Evolutionary conservation across 176 grass and related monocot genomes (phyloP).

Genomic region (Carex scoparia): DNA sequence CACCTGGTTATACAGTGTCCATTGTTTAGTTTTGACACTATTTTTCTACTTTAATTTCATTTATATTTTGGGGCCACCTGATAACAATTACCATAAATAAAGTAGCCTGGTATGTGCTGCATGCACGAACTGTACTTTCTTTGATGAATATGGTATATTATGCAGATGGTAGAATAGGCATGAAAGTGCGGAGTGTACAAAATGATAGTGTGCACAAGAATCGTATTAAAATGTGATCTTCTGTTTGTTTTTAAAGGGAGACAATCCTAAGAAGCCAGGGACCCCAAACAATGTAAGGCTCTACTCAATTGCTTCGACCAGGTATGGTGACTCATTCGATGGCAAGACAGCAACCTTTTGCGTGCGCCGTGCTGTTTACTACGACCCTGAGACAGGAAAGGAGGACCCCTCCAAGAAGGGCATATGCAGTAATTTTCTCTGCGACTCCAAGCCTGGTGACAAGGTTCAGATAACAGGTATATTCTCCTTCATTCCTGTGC

Average conservation of each 20-base stretch:
- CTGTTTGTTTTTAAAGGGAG: constrained; percentile 46
- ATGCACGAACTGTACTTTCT: background rate
- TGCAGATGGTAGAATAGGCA: background rate
- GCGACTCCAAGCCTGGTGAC: constrained; percentile 80
- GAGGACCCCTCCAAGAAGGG: constrained; percentile 86
- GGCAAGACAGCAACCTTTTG: constrained; percentile 78
- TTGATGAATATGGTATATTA: background rate
- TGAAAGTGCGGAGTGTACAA: background rate
- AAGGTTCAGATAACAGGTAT: constrained; percentile 86
- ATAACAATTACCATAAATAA: background rate
- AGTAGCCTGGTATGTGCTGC: background rate
- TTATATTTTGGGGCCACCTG: background rate
- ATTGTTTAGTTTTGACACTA: constrained; percentile 4
- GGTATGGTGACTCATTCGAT: constrained; percentile 88
- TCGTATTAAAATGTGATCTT: background rate
- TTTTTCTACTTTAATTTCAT: background rate
- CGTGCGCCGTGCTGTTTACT: constrained; percentile 80
- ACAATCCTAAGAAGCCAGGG: constrained; percentile 92
- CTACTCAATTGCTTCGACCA: constrained; percentile 93
- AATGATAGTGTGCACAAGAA: background rate
- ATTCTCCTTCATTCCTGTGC: background rate
- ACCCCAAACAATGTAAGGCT: constrained; percentile 74
- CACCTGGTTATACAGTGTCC: background rate
- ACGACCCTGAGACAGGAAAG: constrained; percentile 86
- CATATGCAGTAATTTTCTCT: constrained; percentile 97